phyloP scores from a whole-genome alignment of 371 early-diverging fungal species.

The Mucor mucedo region DNA sequence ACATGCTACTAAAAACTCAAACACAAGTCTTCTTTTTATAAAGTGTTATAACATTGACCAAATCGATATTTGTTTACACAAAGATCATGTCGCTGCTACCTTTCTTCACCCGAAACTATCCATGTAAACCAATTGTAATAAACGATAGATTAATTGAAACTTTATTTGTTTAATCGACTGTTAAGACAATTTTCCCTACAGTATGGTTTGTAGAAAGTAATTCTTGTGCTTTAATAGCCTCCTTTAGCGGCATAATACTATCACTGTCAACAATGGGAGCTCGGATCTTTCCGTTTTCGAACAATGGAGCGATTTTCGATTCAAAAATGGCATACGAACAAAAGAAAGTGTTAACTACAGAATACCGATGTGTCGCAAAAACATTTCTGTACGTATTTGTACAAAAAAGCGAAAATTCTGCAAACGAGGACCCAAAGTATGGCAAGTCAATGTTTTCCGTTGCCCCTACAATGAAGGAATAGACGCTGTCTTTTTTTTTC shows the following conservation, averaged over 20 bases:
- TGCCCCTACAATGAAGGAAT: constrained; percentile 49
- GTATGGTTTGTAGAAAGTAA: constrained; percentile 40
- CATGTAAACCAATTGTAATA: background rate
- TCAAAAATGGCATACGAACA: constrained; percentile 11
- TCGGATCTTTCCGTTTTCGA: constrained; percentile 4
- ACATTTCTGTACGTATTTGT: background rate
- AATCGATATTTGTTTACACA: too few species aligned
- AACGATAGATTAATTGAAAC: background rate
- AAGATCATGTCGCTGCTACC: too few species aligned
- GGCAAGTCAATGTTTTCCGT: constrained; percentile 19
- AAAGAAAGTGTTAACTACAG: background rate
- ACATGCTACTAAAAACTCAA: too few species aligned
- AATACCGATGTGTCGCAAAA: constrained; percentile 7
- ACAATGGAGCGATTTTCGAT: constrained; percentile 11
- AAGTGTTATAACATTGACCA: too few species aligned
- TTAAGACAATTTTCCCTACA: constrained; percentile 58
- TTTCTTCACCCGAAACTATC: too few species aligned
- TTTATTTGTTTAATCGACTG: background rate
- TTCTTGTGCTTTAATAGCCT: constrained; percentile 49
- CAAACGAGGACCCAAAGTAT: background rate
- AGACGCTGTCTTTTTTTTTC: constrained; percentile 35
- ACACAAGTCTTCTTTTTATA: too few species aligned
- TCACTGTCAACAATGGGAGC: constrained; percentile 1
- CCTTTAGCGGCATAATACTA: constrained; percentile 37
- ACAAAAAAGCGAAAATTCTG: background rate